Percentiles rank a stretch among this genome's conserved stretches.
Conservation (phyloP, 805 yeast species). For the Yamadazyma nakazawae region DNA sequence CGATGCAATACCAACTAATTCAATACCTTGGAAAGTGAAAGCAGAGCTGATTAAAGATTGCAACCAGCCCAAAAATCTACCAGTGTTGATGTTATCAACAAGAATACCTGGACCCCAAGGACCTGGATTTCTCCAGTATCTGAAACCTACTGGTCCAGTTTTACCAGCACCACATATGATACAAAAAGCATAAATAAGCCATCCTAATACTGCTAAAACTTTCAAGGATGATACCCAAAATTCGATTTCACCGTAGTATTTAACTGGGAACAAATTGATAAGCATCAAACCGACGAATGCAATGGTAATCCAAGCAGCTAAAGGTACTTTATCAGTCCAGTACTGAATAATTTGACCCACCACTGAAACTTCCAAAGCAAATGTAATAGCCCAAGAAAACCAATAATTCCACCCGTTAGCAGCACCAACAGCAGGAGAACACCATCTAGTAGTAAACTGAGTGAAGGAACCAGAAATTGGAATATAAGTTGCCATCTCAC, state of each 20-base stretch:
- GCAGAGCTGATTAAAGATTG: slow-evolving; percentile 68
- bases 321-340: slow-evolving; percentile 70
- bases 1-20: slow-evolving; percentile 69
- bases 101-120: slow-evolving; percentile 67
- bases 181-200: slow-evolving; percentile 59
- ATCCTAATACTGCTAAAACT: slow-evolving; percentile 68
- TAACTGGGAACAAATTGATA: slow-evolving; percentile 64
- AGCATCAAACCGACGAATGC: slow-evolving; percentile 55
- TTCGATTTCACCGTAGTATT: slow-evolving; percentile 69
- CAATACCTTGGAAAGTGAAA: slow-evolving; percentile 81
- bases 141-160: slow-evolving; percentile 70
- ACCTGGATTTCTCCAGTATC: slow-evolving; percentile 80
- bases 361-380: slow-evolving; percentile 69
- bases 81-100: slow-evolving; percentile 48
- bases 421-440: slow-evolving; percentile 69
- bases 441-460: slow-evolving; percentile 64
- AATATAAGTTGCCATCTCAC: slow-evolving; percentile 78
- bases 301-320: slow-evolving; percentile 69
- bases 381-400: slow-evolving; percentile 77
- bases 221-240: slow-evolving; percentile 71
- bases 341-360: slow-evolving; percentile 62
- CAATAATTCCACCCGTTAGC: slow-evolving; percentile 73
- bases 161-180: slow-evolving; percentile 76
- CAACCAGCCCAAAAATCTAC: slow-evolving; percentile 66
- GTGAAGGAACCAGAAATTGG: slow-evolving; percentile 70